These are phyloP conservation scores for Aspergillus baeticus DNA, from an alignment of 495 filamentous ascomycete species.

Conservation along the genomic window DNA sequence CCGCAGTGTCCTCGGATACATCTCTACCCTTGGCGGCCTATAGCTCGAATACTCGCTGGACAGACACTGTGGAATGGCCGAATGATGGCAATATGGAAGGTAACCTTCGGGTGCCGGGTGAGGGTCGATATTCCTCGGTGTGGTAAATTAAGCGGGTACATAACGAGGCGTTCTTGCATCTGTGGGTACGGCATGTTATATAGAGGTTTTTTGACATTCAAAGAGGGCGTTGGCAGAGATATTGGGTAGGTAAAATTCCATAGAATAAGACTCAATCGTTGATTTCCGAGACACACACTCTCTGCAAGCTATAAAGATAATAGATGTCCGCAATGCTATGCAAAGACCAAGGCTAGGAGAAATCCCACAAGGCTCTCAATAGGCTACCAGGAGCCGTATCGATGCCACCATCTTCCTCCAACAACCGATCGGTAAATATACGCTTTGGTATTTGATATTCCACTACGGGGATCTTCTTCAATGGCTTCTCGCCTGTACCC, in stretches of 20 bases:
- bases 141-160: background rate
- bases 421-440: constrained; percentile 61
- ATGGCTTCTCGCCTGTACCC: constrained; percentile 57
- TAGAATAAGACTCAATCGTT: background rate
- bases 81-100: background rate
- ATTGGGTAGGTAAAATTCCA: constrained; percentile 15
- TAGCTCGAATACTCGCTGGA: constrained; percentile 12
- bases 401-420: constrained; percentile 44
- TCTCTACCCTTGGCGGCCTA: constrained; percentile 14
- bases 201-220: constrained; percentile 4
- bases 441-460: constrained; percentile 93
- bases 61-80: constrained; percentile 6
- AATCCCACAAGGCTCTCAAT: constrained; percentile 41
- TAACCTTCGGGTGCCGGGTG: background rate
- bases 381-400: constrained; percentile 41
- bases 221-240: background rate
- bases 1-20: constrained; percentile 4
- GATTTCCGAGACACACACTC: background rate
- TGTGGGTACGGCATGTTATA: constrained; percentile 3
- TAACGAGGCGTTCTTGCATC: background rate
- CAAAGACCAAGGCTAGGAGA: constrained; percentile 19
- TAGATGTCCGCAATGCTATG: constrained; percentile 1
- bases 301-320: constrained; percentile 11
- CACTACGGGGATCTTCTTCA: constrained; percentile 83
- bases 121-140: background rate